Percentiles rank a stretch among this genome's conserved stretches.
Conservation (phyloP, 805 yeast species). For the Metschnikowia rubicola region DNA sequence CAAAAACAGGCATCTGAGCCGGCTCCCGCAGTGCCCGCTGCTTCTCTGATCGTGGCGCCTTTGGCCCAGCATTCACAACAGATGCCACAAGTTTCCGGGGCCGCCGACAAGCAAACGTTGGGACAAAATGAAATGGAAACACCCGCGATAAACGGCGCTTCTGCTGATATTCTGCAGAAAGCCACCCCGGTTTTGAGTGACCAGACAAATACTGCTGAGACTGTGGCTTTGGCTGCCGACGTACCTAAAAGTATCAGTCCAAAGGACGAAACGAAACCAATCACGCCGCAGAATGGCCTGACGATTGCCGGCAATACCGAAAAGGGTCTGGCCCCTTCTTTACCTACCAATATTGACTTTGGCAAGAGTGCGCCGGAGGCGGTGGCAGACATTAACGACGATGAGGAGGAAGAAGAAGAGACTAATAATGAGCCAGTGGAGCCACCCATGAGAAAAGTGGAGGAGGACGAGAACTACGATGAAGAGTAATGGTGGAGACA, state of each 20-base stretch:
- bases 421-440: slow-evolving; percentile 31
- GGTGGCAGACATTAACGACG: slow-evolving; percentile 14
- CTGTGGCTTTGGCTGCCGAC: not conserved
- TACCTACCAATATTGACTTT: slow-evolving; percentile 18
- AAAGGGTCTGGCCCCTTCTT: slow-evolving; percentile 13
- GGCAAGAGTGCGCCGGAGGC: slow-evolving; percentile 8
- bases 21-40: not conserved
- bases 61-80: slow-evolving; percentile 5
- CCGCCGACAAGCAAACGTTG: not conserved
- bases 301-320: not conserved
- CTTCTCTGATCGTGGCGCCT: not conserved
- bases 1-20: not conserved
- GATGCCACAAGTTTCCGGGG: not conserved
- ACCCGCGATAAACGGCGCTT: too few species aligned
- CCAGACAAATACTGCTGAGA: too few species aligned
- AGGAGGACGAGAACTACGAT: slow-evolving; percentile 46
- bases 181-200: too few species aligned
- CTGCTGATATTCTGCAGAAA: not conserved
- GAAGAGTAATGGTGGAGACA: slow-evolving; percentile 27
- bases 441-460: slow-evolving; percentile 44
- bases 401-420: slow-evolving; percentile 29
- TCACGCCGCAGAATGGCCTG: not conserved
- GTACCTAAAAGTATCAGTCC: slow-evolving; percentile 4
- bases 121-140: not conserved
- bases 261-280: not conserved